Base-by-base conservation (phyloP, 2,329 filamentous ascomycete species). In the Aspergillus sojae region DNA sequence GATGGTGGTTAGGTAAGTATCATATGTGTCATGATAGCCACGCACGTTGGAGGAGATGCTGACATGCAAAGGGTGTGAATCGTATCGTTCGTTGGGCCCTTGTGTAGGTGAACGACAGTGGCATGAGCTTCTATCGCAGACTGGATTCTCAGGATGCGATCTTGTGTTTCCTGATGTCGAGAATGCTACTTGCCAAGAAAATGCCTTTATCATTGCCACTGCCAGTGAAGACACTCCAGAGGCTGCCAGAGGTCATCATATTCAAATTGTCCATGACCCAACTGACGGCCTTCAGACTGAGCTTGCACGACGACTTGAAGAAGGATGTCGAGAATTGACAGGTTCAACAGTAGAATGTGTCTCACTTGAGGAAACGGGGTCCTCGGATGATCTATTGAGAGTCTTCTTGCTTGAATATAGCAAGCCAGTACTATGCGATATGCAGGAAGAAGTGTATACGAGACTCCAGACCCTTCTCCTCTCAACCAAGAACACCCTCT, bases 101-200 rank as follows among this genome's bases (percentile, higher is more conserved):
- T 67, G 64, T 9, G 58, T 64, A 3, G 56, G 60, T 32, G 28
- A 48, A 5, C 48, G 26, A 4, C 34, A 63, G 23, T 67, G 66
- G 66, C 57, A 57, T 14, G 41, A 59, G 26, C 56, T 60, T 34
- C 21, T 70, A 19, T 16, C 32, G 14, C 46, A 66, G n/a, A 61
- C 63, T 7, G 65, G 65, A 9, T 70, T 68, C 36, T 66, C 65
- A 23, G 68, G 68, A 4, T 62, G 63, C 26, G 68, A 68, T 12
- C n/a, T 70, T 12, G 57, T 60, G n/a, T 16, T 68, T 10, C 34
- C 58, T 45, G 68, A 70, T 48, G 68, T 64, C 43, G 57, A 58
- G n/a, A 50, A 67, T 14, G n/a, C 46, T 3, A 14, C 23, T 3
- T 60, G 55, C 23, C 62, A 64, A 34, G 65, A 67, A 41, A 52